Evolutionary conservation across 495 filamentous ascomycete species (phyloP), one percentile per base, ranked within the genome.

Genomic region (Parmelia sp.): DNA sequence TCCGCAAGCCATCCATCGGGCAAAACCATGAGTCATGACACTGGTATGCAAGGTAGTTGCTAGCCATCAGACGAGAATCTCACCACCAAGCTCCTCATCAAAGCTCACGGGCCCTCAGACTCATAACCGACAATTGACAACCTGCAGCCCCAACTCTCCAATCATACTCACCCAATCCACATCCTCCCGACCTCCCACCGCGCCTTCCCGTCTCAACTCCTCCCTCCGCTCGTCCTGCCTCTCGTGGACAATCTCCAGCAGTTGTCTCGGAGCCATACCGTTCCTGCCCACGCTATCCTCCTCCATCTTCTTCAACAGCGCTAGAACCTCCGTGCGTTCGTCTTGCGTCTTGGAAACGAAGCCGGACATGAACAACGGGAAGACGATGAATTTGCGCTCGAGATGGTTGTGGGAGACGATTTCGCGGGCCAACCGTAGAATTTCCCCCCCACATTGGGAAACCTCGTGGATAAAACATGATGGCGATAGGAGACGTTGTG

Each of bases 281-380:
- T 79, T 82, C 40, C 78, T 72, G 7, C 84, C 83, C 63, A 83
- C 76, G 37, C 81, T 81, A 40, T 79, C 73, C 23, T 76, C 73
- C 65, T 83, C 79, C 68, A 86, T 74, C 11, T 71, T 73, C 19
- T 72, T 76, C 36, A 86, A 74, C 59, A 87, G 65, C 21, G 78
- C 73, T 65, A 85, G 74, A 8, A 79, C 79, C 72, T 77, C 73
- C 66, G 74, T 74, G 70, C 85, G 83, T 14, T 80, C 74, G 0
- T 72, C 73, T 21, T 71, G 71, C 25, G 75, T 73, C 11, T 69
- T 71, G 0, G 79, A 69, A 0, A 78, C 78, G 47, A 79, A 75
- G 12, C 83, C 84, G 0, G 83, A 78, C 59, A 87, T 77, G 70
- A 86, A 86, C 0, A 86, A 69, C 0, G 84, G 83, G 69, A 87